These are phyloP conservation scores for Quercus cerris DNA, from an alignment of 306 rosid species.

Conservation along the genomic window DNA sequence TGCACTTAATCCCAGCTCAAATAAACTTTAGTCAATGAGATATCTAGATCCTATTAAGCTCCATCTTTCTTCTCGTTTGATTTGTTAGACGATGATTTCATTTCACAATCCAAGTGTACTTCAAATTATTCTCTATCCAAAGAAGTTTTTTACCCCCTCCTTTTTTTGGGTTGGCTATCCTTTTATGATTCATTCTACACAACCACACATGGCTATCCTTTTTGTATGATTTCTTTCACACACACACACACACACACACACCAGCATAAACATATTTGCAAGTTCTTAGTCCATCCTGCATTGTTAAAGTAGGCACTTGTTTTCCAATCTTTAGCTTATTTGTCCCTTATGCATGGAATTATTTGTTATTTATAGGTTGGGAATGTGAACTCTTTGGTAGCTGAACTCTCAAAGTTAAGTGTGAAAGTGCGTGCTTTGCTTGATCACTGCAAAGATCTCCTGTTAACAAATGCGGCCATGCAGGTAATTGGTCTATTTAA, in stretches of 20 bases:
- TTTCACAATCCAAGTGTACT: neutral
- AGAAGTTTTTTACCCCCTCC: neutral
- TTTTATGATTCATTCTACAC: neutral
- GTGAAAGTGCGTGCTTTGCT: constrained; percentile 75
- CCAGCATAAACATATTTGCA: too few relatives aligned
- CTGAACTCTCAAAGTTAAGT: constrained; percentile 58
- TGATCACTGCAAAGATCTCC: constrained; percentile 65
- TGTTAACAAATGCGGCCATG: constrained; percentile 62
- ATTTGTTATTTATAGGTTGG: constrained; percentile 60
- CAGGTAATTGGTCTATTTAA: constrained; percentile 49
- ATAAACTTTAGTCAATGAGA: neutral
- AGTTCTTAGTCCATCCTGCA: neutral
- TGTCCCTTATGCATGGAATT: constrained; percentile 17
- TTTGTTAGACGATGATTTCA: neutral
- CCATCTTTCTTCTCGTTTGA: neutral
- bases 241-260: too few relatives aligned
- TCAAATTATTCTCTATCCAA: neutral
- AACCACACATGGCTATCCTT: neutral
- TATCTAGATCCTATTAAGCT: neutral
- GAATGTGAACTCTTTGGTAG: constrained; percentile 55
- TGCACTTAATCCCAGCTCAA: too few relatives aligned
- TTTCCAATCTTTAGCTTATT: neutral
- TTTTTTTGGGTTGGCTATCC: neutral
- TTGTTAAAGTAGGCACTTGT: neutral
- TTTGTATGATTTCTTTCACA: too few relatives aligned